These are phyloP conservation scores for Thymus mandschuricus DNA, from an alignment of 257 asterid species.

Conservation along the genomic window DNA sequence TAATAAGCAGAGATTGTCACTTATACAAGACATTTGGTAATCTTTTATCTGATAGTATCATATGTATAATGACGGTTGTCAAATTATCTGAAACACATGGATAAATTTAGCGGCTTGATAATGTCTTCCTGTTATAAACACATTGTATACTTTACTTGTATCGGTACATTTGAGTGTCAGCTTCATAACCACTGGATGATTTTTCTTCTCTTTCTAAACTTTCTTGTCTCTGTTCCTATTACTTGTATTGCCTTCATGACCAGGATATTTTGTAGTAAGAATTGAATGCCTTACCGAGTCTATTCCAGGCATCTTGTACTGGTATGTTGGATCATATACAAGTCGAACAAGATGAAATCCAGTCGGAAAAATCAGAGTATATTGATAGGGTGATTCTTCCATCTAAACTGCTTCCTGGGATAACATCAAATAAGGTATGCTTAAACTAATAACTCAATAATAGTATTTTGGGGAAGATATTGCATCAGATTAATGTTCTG, in stretches of 20 bases:
- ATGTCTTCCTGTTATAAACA: not conserved
- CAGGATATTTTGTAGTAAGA: not conserved
- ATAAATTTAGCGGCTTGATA: not conserved
- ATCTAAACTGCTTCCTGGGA: not conserved
- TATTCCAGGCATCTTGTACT: not conserved
- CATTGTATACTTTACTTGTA: too few relatives aligned
- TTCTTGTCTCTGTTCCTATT: not conserved
- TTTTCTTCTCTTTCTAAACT: not conserved
- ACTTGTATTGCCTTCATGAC: not conserved
- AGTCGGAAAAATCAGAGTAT: not conserved
- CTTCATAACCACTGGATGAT: too few relatives aligned
- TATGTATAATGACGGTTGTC: not conserved
- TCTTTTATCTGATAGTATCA: not conserved
- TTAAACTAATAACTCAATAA: not conserved
- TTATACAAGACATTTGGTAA: not conserved
- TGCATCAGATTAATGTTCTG: not conserved
- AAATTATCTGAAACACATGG: not conserved
- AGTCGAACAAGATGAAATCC: not conserved
- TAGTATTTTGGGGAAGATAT: not conserved
- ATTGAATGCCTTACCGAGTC: slow-evolving; percentile 8
- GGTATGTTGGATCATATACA: not conserved
- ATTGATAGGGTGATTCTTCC: not conserved
- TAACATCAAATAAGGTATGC: slow-evolving; percentile 8
- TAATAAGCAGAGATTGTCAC: slow-evolving; percentile 1
- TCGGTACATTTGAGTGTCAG: too few relatives aligned